Conservation (phyloP, 1,284 basidiomycete genomes). For the Coriolopsis trogii region DNA sequence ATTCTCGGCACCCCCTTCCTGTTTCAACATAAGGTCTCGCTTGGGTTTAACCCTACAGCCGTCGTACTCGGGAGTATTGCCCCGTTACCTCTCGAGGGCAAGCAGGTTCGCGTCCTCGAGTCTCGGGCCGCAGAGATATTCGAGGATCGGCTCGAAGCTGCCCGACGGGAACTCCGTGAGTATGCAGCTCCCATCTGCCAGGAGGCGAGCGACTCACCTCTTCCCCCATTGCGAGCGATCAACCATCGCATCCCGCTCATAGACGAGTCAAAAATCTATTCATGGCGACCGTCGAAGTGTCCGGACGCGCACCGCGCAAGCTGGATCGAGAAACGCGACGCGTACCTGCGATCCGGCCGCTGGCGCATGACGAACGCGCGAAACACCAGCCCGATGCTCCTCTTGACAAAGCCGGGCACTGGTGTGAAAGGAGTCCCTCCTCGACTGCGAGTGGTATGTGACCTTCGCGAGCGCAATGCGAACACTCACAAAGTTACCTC, state of each 20-base stretch:
- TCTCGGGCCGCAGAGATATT: slow-evolving; percentile 20
- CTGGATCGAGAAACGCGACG: slow-evolving; percentile 32
- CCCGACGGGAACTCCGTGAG: slow-evolving; percentile 17
- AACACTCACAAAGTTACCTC: slow-evolving; percentile 41
- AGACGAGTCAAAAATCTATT: slow-evolving; percentile 35
- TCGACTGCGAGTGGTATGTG: slow-evolving; percentile 36
- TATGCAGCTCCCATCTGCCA: slow-evolving; percentile 32
- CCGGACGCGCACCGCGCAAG: slow-evolving; percentile 31
- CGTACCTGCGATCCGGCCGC: slow-evolving; percentile 33
- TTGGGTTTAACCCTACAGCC: slow-evolving; percentile 25
- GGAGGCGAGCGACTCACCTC: slow-evolving; percentile 28
- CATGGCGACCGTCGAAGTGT: slow-evolving; percentile 32
- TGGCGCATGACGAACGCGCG: slow-evolving; percentile 31
- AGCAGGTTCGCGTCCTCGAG: slow-evolving; percentile 7
- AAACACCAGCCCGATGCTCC: slow-evolving; percentile 40
- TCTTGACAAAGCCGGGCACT: slow-evolving; percentile 32
- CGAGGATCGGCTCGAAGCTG: slow-evolving; percentile 17
- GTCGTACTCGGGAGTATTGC: slow-evolving; percentile 21
- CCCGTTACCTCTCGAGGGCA: slow-evolving; percentile 22
- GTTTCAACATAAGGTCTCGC: slow-evolving; percentile 23
- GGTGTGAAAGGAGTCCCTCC: slow-evolving; percentile 15
- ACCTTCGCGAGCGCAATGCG: slow-evolving; percentile 34
- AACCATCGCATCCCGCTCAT: slow-evolving; percentile 43
- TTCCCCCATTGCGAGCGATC: slow-evolving; percentile 38
- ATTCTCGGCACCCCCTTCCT: slow-evolving; percentile 31